Conservation (phyloP, 148 eudicot species). For the Fallopia convolvulus region DNA sequence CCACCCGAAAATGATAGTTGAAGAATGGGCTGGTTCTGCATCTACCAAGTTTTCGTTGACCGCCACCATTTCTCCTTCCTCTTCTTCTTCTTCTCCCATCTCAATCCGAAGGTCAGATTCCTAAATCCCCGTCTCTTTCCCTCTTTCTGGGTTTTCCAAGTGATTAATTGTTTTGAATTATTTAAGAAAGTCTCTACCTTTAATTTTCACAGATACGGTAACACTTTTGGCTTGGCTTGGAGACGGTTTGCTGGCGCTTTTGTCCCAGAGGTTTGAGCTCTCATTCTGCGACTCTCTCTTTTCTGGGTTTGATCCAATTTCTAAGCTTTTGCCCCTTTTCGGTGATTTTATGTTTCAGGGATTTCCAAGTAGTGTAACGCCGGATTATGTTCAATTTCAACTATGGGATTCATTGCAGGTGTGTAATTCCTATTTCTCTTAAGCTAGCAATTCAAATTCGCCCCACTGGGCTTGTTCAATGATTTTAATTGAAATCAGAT, state of each 20-base stretch:
- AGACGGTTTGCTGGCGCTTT: conserved; percentile 63
- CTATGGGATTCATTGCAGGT: conserved; percentile 96
- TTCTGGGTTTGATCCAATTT: conserved; percentile 3
- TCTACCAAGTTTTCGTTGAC: conserved; percentile 48
- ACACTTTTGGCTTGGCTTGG: conserved; percentile 39
- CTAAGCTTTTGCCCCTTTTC: not conserved
- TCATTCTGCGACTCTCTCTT: not conserved
- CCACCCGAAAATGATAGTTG: conserved; percentile 24
- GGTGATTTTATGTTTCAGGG: conserved; percentile 39
- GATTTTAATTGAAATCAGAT: not conserved
- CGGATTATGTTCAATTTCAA: conserved; percentile 90
- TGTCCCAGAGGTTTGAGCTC: conserved; percentile 65
- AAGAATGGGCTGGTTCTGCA: conserved; percentile 73
- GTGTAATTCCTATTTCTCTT: not conserved
- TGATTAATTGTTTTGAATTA: not conserved
- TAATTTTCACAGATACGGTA: conserved; percentile 25
- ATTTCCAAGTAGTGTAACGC: conserved; percentile 88
- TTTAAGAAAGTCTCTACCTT: not conserved
- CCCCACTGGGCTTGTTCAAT: not conserved
- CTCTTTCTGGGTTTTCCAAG: not conserved
- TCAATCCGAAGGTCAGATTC: conserved; percentile 22
- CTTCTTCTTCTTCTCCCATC: conserved; percentile 29
- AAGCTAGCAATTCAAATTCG: not conserved
- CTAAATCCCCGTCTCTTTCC: not conserved
- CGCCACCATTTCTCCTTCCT: conserved; percentile 43